Evolutionary conservation across 202 grass and related monocot species (phyloP), one percentile per base, ranked within the genome.

Genomic region (Panicum virgatum): DNA sequence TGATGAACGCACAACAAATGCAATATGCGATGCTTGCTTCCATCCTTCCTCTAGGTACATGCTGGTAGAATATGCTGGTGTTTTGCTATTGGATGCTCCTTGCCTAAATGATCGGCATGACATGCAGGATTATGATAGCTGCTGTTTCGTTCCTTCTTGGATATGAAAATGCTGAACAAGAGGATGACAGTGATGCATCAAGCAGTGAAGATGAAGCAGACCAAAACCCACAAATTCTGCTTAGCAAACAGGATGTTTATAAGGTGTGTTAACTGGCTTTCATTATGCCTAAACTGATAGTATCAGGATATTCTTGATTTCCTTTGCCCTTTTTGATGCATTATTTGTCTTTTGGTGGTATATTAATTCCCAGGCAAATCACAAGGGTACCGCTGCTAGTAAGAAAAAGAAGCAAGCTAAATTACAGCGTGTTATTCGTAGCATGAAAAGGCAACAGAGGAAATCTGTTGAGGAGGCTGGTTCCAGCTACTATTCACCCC

Each of bases 381-480:
- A 95, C 74, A 95, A 95, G 57, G 96, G 96, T 26, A 95, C 96
- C 27, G 29, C 42, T 83, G 86, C 96, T 47, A 98, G 92, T 84
- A 98, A 95, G 89, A 98, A 98, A 91, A 98, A 95, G 83, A 98
- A 98, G 92, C 90, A 96, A 71, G 92, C 96, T 72, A 98, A 98
- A 88, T 83, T 98, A 60, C 85, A 98, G 73, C 88, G 92, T 38
- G 90, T 88, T 18, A 58, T 98, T 50, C 92, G 96, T 72, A 98
- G 90, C 81, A 91, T 98, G 88, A 98, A 98, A 91, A 98, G 83
- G 69, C 96, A 93, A 53, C 92, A 95, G 68, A 69, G 85, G 16
- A 90, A 95, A 86, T 82, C 95, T 80, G 78, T 74, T 42, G 86
- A 90, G 19, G 82, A 88, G 19, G 79, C 75, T 40, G 82, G 84